A percentile compares a stretch with the other conserved stretches of the same genome.
Evolutionary conservation across 768 basidiomycete genomes (phyloP).

Genomic region (Leccinum imitatum): DNA sequence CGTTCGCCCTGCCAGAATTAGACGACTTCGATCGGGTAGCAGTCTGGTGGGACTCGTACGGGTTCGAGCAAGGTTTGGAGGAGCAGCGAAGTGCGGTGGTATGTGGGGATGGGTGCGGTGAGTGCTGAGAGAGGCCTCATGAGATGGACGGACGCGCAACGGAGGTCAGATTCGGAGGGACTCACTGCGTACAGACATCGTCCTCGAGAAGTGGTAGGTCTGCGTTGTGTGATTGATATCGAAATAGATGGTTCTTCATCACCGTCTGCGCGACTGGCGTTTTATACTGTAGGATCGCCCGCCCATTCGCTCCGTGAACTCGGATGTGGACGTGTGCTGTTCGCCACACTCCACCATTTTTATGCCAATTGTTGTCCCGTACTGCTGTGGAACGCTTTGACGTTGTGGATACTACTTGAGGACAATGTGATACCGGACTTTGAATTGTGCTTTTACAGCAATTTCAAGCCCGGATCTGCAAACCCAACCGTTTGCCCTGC

Average conservation of each 20-base stretch:
- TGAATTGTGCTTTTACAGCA: too few species aligned
- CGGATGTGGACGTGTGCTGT: not conserved
- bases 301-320: not conserved
- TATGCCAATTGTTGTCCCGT: not conserved
- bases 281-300: not conserved
- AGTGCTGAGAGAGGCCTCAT: not conserved
- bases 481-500: too few species aligned
- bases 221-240: not conserved
- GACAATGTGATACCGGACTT: not conserved
- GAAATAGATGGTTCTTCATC: not conserved
- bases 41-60: constrained; percentile 17
- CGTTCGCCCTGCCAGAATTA: constrained; percentile 34
- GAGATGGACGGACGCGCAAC: not conserved
- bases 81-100: not conserved
- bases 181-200: not conserved
- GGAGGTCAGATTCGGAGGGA: not conserved
- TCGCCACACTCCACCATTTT: not conserved
- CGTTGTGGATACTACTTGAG: not conserved
- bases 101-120: not conserved
- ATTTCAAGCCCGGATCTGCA: too few species aligned
- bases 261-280: not conserved
- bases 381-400: not conserved
- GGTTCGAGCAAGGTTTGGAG: constrained; percentile 17
- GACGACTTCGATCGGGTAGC: constrained; percentile 26
- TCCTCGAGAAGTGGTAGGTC: not conserved